A percentile compares a stretch with the other conserved stretches of the same genome.
phyloP scores from a whole-genome alignment of 2,329 filamentous ascomycete genomes.

The Aspergillus flavus region DNA sequence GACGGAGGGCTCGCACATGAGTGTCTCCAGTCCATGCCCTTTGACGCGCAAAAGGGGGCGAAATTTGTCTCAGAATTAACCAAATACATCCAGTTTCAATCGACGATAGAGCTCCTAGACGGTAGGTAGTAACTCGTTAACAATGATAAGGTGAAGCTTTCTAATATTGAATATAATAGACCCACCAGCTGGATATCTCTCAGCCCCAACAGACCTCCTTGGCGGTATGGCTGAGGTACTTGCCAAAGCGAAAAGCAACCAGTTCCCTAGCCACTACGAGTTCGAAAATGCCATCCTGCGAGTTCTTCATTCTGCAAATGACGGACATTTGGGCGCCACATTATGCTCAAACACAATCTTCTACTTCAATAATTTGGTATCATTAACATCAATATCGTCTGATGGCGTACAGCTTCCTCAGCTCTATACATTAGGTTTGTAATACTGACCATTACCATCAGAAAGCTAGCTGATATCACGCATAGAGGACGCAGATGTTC shows the following conservation, averaged over 20 bases:
- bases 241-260: neutral
- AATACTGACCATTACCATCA: neutral
- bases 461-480: neutral
- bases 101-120: neutral
- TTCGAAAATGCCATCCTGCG: neutral
- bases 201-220: neutral
- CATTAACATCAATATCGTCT: neutral
- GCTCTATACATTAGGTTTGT: neutral
- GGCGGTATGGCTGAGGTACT: neutral
- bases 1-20: neutral
- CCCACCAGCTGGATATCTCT: neutral
- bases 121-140: neutral
- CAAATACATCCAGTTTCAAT: neutral
- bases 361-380: neutral
- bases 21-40: neutral
- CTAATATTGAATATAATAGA: neutral
- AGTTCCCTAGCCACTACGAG: neutral
- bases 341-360: neutral
- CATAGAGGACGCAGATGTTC: neutral
- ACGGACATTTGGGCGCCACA: neutral
- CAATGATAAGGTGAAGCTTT: accelerated
- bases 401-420: neutral
- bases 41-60: neutral
- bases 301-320: neutral
- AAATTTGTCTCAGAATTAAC: neutral